phyloP scores from a whole-genome alignment of 2,329 filamentous ascomycete species.

The Cytospora leucostoma region DNA sequence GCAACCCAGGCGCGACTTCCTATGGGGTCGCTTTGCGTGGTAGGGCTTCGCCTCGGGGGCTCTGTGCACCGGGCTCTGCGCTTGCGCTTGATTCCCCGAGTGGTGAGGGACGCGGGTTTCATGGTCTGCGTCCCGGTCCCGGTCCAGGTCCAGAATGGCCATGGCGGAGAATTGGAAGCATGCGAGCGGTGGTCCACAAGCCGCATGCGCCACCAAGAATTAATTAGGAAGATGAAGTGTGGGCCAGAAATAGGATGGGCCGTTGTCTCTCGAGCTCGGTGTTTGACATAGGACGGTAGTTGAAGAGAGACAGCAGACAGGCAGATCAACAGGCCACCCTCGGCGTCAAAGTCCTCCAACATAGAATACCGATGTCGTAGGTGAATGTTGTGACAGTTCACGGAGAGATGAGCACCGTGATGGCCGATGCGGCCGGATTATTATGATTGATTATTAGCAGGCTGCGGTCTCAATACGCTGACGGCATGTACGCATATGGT shows the following conservation, averaged over 20 bases:
- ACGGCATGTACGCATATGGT: too few relatives aligned
- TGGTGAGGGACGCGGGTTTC: conserved; percentile 7
- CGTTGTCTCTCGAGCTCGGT: not conserved
- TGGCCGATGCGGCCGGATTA: too few relatives aligned
- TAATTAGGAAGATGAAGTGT: not conserved
- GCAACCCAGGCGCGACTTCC: conserved; percentile 56
- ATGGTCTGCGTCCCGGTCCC: not conserved
- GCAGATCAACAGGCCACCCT: too few relatives aligned
- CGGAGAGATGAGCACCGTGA: too few relatives aligned
- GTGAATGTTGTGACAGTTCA: too few relatives aligned
- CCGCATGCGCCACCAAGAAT: not conserved
- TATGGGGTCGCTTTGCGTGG: conserved; percentile 55
- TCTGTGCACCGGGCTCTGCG: conserved; percentile 3
- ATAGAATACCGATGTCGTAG: too few relatives aligned
- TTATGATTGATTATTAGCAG: too few relatives aligned
- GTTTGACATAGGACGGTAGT: too few relatives aligned
- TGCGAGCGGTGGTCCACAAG: conserved; percentile 11
- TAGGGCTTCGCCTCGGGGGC: conserved; percentile 37
- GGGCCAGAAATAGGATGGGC: not conserved
- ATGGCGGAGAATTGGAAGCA: conserved; percentile 14
- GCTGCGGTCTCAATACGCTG: too few relatives aligned
- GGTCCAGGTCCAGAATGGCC: conserved; percentile 14
- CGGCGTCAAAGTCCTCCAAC: too few relatives aligned
- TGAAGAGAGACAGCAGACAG: too few relatives aligned
- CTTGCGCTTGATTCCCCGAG: not conserved